A percentile compares a stretch with the other conserved stretches of the same genome.
Conservation (phyloP, 768 basidiomycete species). For the Boletus speciosus region DNA sequence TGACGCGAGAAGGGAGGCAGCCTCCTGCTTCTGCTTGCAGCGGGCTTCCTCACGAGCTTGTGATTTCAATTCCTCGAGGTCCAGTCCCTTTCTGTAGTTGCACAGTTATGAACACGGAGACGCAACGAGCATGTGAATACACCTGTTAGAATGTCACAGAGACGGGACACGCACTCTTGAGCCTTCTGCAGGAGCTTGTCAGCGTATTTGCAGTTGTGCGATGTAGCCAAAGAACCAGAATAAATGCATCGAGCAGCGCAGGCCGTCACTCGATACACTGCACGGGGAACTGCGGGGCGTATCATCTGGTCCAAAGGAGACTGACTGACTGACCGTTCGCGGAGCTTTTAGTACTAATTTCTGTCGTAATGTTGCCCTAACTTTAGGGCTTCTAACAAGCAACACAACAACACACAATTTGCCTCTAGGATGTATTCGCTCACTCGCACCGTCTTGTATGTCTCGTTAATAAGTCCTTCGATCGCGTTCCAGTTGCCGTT, state of each 20-base stretch:
- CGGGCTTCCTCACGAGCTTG: conserved; percentile 29
- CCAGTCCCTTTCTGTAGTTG: conserved; percentile 42
- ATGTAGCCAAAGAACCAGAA: not conserved
- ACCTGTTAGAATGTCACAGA: conserved; percentile 15
- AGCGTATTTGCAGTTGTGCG: conserved; percentile 55
- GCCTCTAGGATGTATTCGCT: conserved; percentile 15
- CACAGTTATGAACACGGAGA: conserved; percentile 3
- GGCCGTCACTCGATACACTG: not conserved
- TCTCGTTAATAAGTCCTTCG: conserved; percentile 22
- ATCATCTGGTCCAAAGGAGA: not conserved
- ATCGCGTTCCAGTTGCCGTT: conserved; percentile 49
- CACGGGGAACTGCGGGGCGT: not conserved
- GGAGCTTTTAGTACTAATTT: not conserved
- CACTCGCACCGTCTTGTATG: conserved; percentile 13
- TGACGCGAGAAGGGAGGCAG: conserved; percentile 11
- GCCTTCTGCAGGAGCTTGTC: conserved; percentile 65
- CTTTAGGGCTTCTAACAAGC: too few relatives aligned
- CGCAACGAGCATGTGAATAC: conserved; percentile 5
- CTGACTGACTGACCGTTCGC: not conserved
- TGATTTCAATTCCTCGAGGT: conserved; percentile 33
- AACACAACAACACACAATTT: not conserved
- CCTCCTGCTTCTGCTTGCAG: conserved; percentile 30
- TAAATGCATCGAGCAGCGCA: conserved; percentile 15
- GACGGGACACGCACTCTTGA: conserved; percentile 46
- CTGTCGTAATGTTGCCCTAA: too few relatives aligned